Evolutionary conservation across 2,329 filamentous ascomycete genomes (phyloP), one percentile per base, ranked within the genome.

Genomic region (Xylariales sp.): DNA sequence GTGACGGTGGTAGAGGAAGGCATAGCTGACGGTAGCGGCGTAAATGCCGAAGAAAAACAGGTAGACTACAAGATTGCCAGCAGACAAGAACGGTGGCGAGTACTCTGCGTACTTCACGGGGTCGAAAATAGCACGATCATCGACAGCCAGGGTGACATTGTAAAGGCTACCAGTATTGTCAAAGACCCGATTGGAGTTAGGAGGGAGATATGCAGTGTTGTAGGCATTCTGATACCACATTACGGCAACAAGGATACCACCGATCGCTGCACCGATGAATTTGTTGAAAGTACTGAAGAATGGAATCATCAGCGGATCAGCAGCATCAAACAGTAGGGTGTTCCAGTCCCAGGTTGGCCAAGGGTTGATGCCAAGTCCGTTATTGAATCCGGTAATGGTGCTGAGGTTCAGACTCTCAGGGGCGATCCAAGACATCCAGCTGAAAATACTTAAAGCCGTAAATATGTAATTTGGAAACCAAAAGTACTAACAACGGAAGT

Each of bases 231-330:
- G 71, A 56, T 76, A 85, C 62, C 79, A 82, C 7, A 84, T 54
- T 19, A 62, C 74, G 3, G 75, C 57, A 11, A 78, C 65, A 11
- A 83, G 62, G 62, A 76, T 72, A 50, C 72, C 70, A 31, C 70
- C 74, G 24, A 76, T 47, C 10, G 80, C 66, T 37, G 75, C 69
- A 21, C 80, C 80, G 32, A 80, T 60, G 46, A 82, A 66, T 16
- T 74, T 76, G 57, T 85, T 85, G 41, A 78, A 66, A 31, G 80
- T 82, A 20, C 74, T 76, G 60, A 79, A 74, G 53, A 73, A 74
- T 3, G 73, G 73, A 6, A 49, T 43, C 45, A 49, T 47, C 12
- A 54, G 40, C 9, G 46, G 48, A 19, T 57, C 53, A 11, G 48
- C 49, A 9, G 19, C 25, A 32, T 55, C 49, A 37, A 50, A 56